These are phyloP conservation scores for Candolleomyces efflorescens DNA, from an alignment of 768 basidiomycete genomes.

Conservation along the genomic window DNA sequence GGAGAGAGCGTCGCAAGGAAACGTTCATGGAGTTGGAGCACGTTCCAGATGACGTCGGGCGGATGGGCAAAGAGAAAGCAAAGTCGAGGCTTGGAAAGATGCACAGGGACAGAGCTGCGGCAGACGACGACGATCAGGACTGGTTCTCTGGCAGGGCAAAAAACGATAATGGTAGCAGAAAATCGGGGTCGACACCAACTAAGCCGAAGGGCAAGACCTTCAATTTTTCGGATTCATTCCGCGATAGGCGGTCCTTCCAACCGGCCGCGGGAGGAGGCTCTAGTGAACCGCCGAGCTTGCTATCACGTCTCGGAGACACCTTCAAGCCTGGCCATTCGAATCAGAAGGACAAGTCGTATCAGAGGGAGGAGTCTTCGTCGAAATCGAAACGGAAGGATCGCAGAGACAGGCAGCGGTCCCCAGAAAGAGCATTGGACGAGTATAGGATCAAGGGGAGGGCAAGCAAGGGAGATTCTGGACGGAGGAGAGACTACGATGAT, in stretches of 20 bases:
- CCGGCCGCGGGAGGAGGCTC: not conserved
- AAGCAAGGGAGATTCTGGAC: not conserved
- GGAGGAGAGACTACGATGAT: not conserved
- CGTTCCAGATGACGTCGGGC: slow-evolving; percentile 60
- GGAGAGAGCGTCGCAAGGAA: slow-evolving; percentile 28
- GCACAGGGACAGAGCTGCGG: slow-evolving; percentile 31
- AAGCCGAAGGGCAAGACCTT: slow-evolving; percentile 5
- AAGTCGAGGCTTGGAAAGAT: slow-evolving; percentile 49
- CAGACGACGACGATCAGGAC: slow-evolving; percentile 53
- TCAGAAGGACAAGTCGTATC: not conserved
- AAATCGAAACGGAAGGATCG: not conserved
- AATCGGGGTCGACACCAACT: not conserved
- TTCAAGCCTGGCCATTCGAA: not conserved
- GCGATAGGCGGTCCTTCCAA: slow-evolving; percentile 1
- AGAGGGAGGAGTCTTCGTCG: not conserved
- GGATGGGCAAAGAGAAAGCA: slow-evolving; percentile 57
- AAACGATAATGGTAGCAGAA: slow-evolving; percentile 13
- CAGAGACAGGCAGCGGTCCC: not conserved
- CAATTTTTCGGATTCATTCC: slow-evolving; percentile 2
- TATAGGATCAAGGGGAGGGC: not conserved
- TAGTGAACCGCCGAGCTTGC: slow-evolving; percentile 1
- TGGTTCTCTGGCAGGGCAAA: slow-evolving; percentile 58
- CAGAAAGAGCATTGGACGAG: not conserved
- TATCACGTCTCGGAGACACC: slow-evolving; percentile 4
- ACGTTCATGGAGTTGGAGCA: slow-evolving; percentile 40